Base-by-base conservation (phyloP, 371 early-diverging fungal genomes). In the Basidiobolus meristosporus region DNA sequence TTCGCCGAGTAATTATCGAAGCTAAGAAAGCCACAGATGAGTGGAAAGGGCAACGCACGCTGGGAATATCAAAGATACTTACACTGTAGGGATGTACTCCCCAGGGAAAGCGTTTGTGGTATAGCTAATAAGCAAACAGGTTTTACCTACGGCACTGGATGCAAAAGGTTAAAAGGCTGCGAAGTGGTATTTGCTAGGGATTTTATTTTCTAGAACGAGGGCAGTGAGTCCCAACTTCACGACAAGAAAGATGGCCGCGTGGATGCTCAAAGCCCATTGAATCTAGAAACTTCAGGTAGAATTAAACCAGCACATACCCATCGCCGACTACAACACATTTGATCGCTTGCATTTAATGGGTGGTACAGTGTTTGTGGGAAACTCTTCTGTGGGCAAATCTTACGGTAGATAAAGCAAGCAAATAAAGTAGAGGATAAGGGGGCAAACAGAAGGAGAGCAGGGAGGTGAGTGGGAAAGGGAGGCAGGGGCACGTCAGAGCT, bases 261-360 rank as follows among this genome's bases (percentile, higher is more conserved):
- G 26, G 9, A 5, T 5, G 3, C 9, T 26, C 26, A 26, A n/a
- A n/a, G n/a, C n/a, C n/a, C n/a, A n/a, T n/a, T n/a, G n/a, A n/a
- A n/a, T n/a, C n/a, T n/a, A 26, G 26, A 26, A 26, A 9, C 26
- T 26, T 5, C 26, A 26, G 9, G 9, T 3, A 5, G 26, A 26
- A 26, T 26, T 26, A 26, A 26, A 9, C 9, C 5, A 26, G 9
- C 26, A 26, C 73, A 62, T 75, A 85, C 85, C 90, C 90, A 59
- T 90, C 92, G 49, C 95, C 95, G 47, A 93, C 91, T 36, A 91
- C 95, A 46, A 93, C 95, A 77, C 95, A 93, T 61, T 93, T 93
- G 65, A 93, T 90, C 48, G 91, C 86, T 63, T 93, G 90, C 93
- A 92, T 90, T 26, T 26, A 5, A 9, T 9, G 9, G 26, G 26